Evolutionary conservation across 257 asterid genomes (phyloP).

Genomic region (Ligustrum vulgare): DNA sequence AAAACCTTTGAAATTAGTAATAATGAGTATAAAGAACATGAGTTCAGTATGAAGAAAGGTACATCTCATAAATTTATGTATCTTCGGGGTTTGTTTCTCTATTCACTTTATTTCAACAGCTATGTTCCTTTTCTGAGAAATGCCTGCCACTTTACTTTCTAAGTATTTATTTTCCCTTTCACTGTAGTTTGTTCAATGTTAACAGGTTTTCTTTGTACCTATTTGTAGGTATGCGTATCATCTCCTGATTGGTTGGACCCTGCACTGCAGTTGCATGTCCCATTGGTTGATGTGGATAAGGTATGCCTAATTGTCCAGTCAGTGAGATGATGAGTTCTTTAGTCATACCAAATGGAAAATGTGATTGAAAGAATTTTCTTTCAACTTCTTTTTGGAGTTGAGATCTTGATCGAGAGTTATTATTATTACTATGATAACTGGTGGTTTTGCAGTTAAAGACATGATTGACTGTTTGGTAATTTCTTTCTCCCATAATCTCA

Average conservation of each 20-base stretch:
- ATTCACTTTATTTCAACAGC: neutral
- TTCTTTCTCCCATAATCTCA: neutral
- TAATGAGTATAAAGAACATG: neutral
- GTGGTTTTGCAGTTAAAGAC: slow-evolving; percentile 12
- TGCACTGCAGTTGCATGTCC: slow-evolving; percentile 72
- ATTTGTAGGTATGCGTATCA: slow-evolving; percentile 61
- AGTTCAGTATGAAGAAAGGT: neutral
- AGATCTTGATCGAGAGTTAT: slow-evolving; percentile 13
- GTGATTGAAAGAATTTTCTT: neutral
- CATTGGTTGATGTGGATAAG: slow-evolving; percentile 95
- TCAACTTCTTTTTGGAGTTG: slow-evolving; percentile 13
- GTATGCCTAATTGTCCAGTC: slow-evolving; percentile 37
- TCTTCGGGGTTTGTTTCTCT: neutral
- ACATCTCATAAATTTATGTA: neutral
- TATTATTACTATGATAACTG: neutral
- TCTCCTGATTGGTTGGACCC: slow-evolving; percentile 86
- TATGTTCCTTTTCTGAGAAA: neutral
- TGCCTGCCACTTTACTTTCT: neutral
- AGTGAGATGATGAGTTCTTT: slow-evolving; percentile 10
- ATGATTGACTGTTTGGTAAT: neutral
- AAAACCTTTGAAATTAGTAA: neutral
- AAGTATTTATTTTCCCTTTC: neutral
- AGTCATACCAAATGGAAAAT: slow-evolving; percentile 16
- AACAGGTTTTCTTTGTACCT: slow-evolving; percentile 16
- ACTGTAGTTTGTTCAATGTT: slow-evolving; percentile 1